Conservation (phyloP, 306 rosid species). For the Sicyos edulis region DNA sequence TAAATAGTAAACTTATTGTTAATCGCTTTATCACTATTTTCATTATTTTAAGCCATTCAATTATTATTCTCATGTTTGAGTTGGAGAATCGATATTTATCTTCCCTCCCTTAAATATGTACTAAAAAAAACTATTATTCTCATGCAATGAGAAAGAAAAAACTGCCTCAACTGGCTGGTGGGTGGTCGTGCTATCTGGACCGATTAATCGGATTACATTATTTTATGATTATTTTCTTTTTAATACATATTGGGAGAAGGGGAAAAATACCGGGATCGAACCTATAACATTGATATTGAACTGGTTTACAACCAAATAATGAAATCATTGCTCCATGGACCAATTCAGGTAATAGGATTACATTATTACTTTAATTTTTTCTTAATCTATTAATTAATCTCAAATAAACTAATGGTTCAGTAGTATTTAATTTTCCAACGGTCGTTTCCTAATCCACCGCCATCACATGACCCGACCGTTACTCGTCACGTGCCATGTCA, state of each 20-base stretch:
- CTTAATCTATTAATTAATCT: background rate
- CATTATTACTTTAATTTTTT: background rate
- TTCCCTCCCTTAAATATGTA: too few relatives aligned
- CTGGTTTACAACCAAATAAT: too few relatives aligned
- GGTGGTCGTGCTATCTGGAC: background rate
- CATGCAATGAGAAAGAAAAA: background rate
- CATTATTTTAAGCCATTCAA: background rate
- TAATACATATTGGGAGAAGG: too few relatives aligned
- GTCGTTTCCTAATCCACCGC: constrained; percentile 7
- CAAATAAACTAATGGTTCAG: background rate
- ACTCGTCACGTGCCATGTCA: constrained; percentile 11
- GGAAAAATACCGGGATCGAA: too few relatives aligned
- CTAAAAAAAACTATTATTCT: constrained; percentile 5
- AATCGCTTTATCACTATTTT: background rate
- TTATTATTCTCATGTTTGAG: constrained; percentile 4
- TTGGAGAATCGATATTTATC: too few relatives aligned
- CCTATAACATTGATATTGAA: too few relatives aligned
- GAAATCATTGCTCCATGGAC: too few relatives aligned
- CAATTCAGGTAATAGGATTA: background rate
- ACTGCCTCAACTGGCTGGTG: background rate
- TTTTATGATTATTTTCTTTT: too few relatives aligned
- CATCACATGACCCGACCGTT: constrained; percentile 18
- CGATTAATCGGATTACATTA: background rate
- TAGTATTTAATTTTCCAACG: constrained; percentile 1
- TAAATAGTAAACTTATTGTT: too few relatives aligned